Base-by-base conservation (phyloP, 352 stramenopile genomes). In the Phytophthora melonis region DNA sequence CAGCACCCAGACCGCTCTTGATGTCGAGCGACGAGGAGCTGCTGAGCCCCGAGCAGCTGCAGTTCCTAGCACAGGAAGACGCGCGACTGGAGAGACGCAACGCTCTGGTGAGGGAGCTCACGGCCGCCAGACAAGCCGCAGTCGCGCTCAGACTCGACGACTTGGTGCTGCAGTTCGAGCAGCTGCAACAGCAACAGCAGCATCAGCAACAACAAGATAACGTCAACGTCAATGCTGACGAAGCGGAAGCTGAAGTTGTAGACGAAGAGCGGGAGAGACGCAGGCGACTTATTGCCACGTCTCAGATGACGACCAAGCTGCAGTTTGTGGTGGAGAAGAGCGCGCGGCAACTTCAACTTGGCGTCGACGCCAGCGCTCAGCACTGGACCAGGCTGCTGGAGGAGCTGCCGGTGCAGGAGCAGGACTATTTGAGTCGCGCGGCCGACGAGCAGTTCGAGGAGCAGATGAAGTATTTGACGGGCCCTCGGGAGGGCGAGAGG, bases 391-490 rank as follows among this genome's bases (percentile, higher is more conserved):
- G 68, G 21, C 50, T 92, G 16, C 60, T 89, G 9, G 66, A 80
- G 11, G 73, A 88, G 36, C 68, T 90, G 14, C 75, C 82, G 1
- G 61, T 77, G 0, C 25, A 75, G 16, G 85, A 92, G 54, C 75
- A 75, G 0, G 83, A 89, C 55, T 90, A 91, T 50, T 60, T 91
- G 6, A 72, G 81, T 0, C 80, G 78, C 21, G 74, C 77, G n/a
- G 75, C 83, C 3, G 85, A 92, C 54, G 85, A 91, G 41, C 79
- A 78, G 58, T 91, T 92, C 34, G 58, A 66, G n/a, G 80, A 91
- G 66, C 82, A 90, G 49, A 79, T 92, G 63, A 91, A 92, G 75
- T 91, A 91, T 70, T 74, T 77, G 25, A 74, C 69, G 30, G 75
- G 78, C 6, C 66, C 73, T 6, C 58, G 70, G 14, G 70, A 78